Percentiles rank a stretch among this genome's conserved stretches.
Evolutionary conservation across 2,329 filamentous ascomycete species (phyloP).

Genomic region (Rhynchosporium graminicola): DNA sequence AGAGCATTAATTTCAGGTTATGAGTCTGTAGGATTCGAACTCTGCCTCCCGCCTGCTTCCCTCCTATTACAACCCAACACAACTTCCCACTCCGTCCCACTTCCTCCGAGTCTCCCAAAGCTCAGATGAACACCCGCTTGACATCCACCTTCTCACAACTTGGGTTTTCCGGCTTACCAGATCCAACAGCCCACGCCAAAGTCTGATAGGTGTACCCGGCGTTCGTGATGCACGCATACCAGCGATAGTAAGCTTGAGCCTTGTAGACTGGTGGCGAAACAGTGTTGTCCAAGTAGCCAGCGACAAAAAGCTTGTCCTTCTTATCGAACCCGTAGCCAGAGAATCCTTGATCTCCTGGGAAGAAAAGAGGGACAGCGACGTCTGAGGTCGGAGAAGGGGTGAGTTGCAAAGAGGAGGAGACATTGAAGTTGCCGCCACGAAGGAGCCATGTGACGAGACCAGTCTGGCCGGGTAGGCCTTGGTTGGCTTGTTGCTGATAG

Average conservation of each 20-base stretch:
- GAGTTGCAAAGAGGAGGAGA: constrained; percentile 43
- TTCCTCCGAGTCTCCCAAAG: neutral
- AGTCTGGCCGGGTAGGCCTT: constrained; percentile 25
- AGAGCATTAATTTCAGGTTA: neutral
- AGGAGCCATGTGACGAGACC: constrained; percentile 36
- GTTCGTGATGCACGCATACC: constrained; percentile 49
- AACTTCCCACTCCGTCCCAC: neutral
- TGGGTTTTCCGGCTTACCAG: constrained; percentile 46
- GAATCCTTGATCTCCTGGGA: constrained; percentile 29
- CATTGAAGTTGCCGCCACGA: constrained; percentile 33
- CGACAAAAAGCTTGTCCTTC: constrained; percentile 43
- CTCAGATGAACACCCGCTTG: constrained; percentile 35
- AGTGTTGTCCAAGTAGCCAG: constrained; percentile 44
- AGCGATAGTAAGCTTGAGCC: constrained; percentile 40
- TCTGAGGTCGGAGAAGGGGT: constrained; percentile 43
- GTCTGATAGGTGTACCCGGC: constrained; percentile 47
- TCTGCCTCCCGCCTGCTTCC: neutral
- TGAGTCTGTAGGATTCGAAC: neutral
- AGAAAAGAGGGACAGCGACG: constrained; percentile 46
- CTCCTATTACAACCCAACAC: neutral
- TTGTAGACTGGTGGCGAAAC: constrained; percentile 38
- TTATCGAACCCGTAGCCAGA: constrained; percentile 45
- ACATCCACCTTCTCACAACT: constrained; percentile 48
- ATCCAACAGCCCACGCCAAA: constrained; percentile 46
- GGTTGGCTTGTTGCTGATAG: constrained; percentile 32